Base-by-base conservation (phyloP, 1,139 yeast genomes). In the Scheffersomyces titani region DNA sequence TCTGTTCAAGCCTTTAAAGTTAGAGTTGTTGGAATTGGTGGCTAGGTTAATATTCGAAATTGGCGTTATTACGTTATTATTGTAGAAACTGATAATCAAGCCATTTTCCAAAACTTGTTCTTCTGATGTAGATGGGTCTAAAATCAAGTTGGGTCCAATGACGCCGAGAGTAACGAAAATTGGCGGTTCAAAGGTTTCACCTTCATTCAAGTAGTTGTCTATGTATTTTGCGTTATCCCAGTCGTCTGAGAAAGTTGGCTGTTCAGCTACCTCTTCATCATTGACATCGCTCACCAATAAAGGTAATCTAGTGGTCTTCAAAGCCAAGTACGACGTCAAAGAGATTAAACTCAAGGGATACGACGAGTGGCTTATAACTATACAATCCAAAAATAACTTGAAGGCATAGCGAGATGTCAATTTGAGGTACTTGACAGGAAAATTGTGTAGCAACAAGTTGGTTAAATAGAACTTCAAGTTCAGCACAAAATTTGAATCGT, bases 171-270 rank as follows among this genome's bases (percentile, higher is more conserved):
- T 84, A 61, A 93, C 84, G 51, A 90, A 76, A 22, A 93, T 74
- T 0, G 98, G 97, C 1, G 97, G 96, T 52, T 80, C 80, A 73
- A 84, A 84, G 0, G 57, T 55, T n/a, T 56, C 55, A 2, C 57
- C 59, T 5, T 67, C 66, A 49, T 68, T 65, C 7, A 73, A 67
- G 51, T 66, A 62, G 5, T 72, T 74, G 2, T 82, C 77, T 46
- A 89, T 72, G 51, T 70, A 80, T 56, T 65, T 78, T 44, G 88
- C 84, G 61, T 76, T 79, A 66, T 80, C 89, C 94, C 90, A 93
- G 68, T 87, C 97, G 66, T 92, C 98, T 50, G 93, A 88, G 67
- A 93, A 93, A 0, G 92, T 90, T 1, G 98, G 98, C 61, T 90
- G 87, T 70, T 92, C 97, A 67, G 90, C 97, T 19, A 90, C 73